Evolutionary conservation across 75 land plant species (phyloP).

Genomic region (Sequoiadendron giganteum): DNA sequence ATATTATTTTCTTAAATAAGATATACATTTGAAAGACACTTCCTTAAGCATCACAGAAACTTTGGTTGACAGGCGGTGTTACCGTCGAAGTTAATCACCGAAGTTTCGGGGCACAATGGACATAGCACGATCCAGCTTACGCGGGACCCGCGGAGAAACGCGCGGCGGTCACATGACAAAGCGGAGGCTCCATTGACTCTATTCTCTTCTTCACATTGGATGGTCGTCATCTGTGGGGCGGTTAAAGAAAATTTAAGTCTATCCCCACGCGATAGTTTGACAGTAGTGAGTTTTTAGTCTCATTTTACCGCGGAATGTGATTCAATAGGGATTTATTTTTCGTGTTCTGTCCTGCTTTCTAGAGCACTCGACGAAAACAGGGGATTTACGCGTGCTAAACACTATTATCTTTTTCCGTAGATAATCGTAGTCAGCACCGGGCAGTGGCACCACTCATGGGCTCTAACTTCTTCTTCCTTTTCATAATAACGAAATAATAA

Average conservation of each 20-base stretch:
- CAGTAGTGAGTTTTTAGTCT: not conserved
- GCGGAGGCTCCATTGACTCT: not conserved
- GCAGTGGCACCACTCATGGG: not conserved
- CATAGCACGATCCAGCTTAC: not conserved
- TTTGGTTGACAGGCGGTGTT: no score
- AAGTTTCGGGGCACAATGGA: no score
- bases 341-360: not conserved
- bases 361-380: not conserved
- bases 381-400: not conserved
- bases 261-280: not conserved
- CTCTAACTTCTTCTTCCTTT: not conserved
- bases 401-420: not conserved
- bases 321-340: not conserved
- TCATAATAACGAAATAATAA: not conserved
- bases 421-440: not conserved
- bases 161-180: not conserved
- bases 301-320: not conserved
- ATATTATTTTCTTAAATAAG: no score
- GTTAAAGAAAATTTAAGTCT: not conserved
- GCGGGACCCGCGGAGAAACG: slow-evolving; percentile 2
- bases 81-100: no score
- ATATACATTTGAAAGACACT: no score
- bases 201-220: not conserved
- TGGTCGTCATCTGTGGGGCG: not conserved
- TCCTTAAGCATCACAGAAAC: no score